Percentiles rank a stretch among this genome's conserved stretches.
Conservation (phyloP, 2,329 filamentous ascomycete genomes). For the Gaeumannomyces tritici region DNA sequence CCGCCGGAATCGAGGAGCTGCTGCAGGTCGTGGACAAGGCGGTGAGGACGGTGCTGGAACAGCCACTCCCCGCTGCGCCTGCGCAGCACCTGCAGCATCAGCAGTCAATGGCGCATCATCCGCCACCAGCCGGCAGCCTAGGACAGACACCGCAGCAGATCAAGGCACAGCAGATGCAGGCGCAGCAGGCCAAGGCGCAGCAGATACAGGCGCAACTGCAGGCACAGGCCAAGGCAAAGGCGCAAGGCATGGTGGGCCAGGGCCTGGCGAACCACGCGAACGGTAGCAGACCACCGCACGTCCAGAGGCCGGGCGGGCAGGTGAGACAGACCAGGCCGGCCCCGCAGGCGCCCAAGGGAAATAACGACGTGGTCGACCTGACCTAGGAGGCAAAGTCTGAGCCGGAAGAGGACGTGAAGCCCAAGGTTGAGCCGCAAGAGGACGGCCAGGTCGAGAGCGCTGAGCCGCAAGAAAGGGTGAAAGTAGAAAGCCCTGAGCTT, state of each 20-base stretch:
- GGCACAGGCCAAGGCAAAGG: background rate
- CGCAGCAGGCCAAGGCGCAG: background rate
- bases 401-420: background rate
- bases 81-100: background rate
- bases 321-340: conserved; percentile 2
- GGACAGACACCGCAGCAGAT: background rate
- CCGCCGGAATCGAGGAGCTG: conserved; percentile 32
- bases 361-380: background rate
- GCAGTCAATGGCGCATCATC: background rate
- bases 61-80: conserved; percentile 4
- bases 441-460: no score
- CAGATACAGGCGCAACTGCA: background rate
- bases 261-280: background rate
- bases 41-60: conserved; percentile 24
- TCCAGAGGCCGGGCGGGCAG: background rate
- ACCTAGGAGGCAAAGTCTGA: background rate
- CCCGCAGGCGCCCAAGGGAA: conserved; percentile 1
- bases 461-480: no score
- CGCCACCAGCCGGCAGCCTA: no score
- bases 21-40: conserved; percentile 37
- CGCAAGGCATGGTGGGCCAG: background rate
- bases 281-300: background rate
- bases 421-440: background rate
- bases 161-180: background rate
- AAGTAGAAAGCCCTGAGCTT: background rate